Base-by-base conservation (phyloP, 1,284 basidiomycete genomes). In the Fomitopsis schrenkii region DNA sequence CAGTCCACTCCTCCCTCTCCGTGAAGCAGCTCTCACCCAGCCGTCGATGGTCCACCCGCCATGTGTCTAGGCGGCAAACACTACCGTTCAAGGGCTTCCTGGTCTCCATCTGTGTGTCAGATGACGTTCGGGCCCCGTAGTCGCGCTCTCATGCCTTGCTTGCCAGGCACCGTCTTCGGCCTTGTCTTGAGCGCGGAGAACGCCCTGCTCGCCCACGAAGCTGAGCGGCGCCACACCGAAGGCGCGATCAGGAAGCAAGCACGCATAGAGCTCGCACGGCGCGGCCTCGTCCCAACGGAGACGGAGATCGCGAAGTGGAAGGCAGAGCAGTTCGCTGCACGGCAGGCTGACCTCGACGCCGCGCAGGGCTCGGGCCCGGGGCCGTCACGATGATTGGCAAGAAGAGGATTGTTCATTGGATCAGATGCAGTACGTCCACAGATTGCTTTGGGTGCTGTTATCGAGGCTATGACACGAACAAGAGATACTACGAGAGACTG, bases 231-330 rank as follows among this genome's bases (percentile, higher is more conserved):
- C 30, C 74, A 78, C 62, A 79, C 83, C 58, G 92, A 95, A 71
- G 86, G 87, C 66, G 76, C 80, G 8, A 75, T 94, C 44, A 85
- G 93, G 36, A 82, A 84, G 57, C 81, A 91, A 71, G 93, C 93
- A 14, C 82, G 90, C 36, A 77, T 88, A 45, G 91, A 92, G 58
- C 82, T 95, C 59, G 86, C 88, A 14, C 80, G 83, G 42, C 82
- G 83, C 63, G 93, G 93, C 19, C 79, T 91, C 54, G 83, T 95
- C 61, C 85, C 87, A 5, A 94, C 92, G 8, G 93, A 95, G 74
- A 85, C 87, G 10, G 92, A 91, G 68, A 94, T 95, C 53, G 79
- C 85, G 44, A 87, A 85, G 71, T 95, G 93, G 93, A 88, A 84
- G 70, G 82, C 79, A 22, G 77, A 68, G 52, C 64, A 57, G 12